These are phyloP conservation scores for Ceratocystis cacaofunesta DNA, from an alignment of 2,329 filamentous ascomycete genomes.

Conservation along the genomic window DNA sequence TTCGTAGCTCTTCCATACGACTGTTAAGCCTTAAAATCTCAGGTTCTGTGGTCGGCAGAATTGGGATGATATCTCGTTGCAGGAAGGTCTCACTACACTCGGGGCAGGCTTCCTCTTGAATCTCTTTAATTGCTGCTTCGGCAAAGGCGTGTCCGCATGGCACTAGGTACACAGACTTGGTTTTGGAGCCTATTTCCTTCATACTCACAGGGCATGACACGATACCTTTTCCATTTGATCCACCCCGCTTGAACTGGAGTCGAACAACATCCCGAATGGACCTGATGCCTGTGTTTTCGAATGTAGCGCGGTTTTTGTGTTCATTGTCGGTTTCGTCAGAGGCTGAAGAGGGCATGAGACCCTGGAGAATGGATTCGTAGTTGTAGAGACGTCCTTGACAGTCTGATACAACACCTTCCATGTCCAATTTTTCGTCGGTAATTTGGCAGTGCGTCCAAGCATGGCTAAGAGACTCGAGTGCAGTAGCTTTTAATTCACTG, in stretches of 20 bases:
- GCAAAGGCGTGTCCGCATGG: slow-evolving; percentile 93
- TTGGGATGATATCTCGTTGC: slow-evolving; percentile 62
- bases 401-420: slow-evolving; percentile 68
- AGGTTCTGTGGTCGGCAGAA: slow-evolving; percentile 54
- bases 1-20: slow-evolving; percentile 52
- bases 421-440: slow-evolving; percentile 58
- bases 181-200: slow-evolving; percentile 65
- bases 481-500: slow-evolving; percentile 76
- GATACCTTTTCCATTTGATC: slow-evolving; percentile 24
- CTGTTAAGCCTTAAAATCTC: slow-evolving; percentile 55
- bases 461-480: slow-evolving; percentile 71
- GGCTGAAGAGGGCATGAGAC: slow-evolving; percentile 32
- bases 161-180: slow-evolving; percentile 75
- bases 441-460: slow-evolving; percentile 78
- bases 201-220: slow-evolving; percentile 80
- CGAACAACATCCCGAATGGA: slow-evolving; percentile 76
- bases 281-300: slow-evolving; percentile 48
- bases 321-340: slow-evolving; percentile 40
- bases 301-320: slow-evolving; percentile 24
- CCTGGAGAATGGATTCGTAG: slow-evolving; percentile 72
- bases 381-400: slow-evolving; percentile 77
- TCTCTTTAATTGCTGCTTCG: slow-evolving; percentile 68
- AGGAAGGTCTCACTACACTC: slow-evolving; percentile 66
- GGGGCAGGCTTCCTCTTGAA: slow-evolving; percentile 46
- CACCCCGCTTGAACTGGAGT: slow-evolving; percentile 51